phyloP scores from a whole-genome alignment of 169 alveolate species.

The Amoebophrya sp. region DNA sequence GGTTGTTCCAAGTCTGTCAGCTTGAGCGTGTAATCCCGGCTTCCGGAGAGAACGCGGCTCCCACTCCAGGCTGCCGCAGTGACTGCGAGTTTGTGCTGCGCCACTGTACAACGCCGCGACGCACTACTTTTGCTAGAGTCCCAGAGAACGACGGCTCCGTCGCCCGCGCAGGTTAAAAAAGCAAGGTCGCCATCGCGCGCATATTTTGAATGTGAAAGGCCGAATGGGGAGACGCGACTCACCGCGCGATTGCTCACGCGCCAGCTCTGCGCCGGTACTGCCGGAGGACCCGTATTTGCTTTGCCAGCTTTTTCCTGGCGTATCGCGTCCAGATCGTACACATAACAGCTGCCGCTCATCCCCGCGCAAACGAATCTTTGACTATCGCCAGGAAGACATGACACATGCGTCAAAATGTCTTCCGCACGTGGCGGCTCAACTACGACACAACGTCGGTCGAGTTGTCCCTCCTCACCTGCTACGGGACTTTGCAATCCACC shows the following conservation, averaged over 20 bases:
- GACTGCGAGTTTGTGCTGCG: neutral
- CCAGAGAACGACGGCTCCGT: neutral
- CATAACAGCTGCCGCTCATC: neutral
- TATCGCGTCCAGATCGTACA: neutral
- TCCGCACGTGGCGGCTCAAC: neutral
- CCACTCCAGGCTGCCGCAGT: neutral
- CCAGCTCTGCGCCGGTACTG: too few relatives aligned
- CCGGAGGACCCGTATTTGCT: too few relatives aligned
- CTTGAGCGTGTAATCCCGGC: neutral
- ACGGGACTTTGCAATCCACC: too few relatives aligned
- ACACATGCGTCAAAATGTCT: neutral
- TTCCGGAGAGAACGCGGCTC: neutral
- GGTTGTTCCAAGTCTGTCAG: neutral
- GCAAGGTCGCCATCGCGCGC: too few relatives aligned
- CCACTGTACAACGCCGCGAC: neutral
- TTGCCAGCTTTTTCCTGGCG: too few relatives aligned
- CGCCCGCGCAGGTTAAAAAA: neutral
- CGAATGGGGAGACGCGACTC: too few relatives aligned
- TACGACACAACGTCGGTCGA: too few relatives aligned
- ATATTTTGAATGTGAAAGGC: too few relatives aligned
- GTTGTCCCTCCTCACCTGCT: neutral
- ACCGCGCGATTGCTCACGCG: too few relatives aligned
- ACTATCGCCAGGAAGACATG: neutral
- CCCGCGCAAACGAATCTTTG: neutral
- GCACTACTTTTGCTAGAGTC: neutral